Conservation (phyloP, 768 basidiomycete genomes). For the Gloeophyllum trabeum region DNA sequence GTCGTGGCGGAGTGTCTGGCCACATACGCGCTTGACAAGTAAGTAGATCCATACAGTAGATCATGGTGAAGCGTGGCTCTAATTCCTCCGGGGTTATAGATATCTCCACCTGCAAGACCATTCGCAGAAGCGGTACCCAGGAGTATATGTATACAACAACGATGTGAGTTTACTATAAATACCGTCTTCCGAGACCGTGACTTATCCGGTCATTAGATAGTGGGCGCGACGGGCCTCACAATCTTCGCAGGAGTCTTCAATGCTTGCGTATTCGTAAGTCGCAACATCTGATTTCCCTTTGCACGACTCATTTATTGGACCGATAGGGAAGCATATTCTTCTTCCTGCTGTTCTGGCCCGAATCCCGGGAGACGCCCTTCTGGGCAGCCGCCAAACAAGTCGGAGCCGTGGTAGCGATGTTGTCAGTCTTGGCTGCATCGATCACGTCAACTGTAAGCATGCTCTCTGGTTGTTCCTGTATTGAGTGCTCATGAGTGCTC, state of each 20-base stretch:
- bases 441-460: not conserved
- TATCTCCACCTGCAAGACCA: not conserved
- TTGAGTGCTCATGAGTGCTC: too few relatives aligned
- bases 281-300: too few relatives aligned
- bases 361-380: not conserved
- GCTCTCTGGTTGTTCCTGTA: too few relatives aligned
- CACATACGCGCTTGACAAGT: constrained; percentile 2
- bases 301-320: too few relatives aligned
- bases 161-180: too few relatives aligned
- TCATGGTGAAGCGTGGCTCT: too few relatives aligned
- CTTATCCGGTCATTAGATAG: too few relatives aligned
- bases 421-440: not conserved
- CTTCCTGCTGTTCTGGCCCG: constrained; percentile 3
- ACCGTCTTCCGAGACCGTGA: too few relatives aligned
- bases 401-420: not conserved
- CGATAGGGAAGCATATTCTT: constrained; percentile 4
- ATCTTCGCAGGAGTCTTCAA: constrained; percentile 2
- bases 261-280: constrained; percentile 1
- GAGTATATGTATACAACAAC: constrained; percentile 2
- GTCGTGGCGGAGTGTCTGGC: constrained; percentile 1
- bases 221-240: not conserved
- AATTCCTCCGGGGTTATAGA: too few relatives aligned
- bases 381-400: not conserved
- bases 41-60: too few relatives aligned
- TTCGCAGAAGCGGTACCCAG: not conserved